Evolutionary conservation across 2,329 filamentous ascomycete species (phyloP).

Genomic region (Exophiala calicioides): DNA sequence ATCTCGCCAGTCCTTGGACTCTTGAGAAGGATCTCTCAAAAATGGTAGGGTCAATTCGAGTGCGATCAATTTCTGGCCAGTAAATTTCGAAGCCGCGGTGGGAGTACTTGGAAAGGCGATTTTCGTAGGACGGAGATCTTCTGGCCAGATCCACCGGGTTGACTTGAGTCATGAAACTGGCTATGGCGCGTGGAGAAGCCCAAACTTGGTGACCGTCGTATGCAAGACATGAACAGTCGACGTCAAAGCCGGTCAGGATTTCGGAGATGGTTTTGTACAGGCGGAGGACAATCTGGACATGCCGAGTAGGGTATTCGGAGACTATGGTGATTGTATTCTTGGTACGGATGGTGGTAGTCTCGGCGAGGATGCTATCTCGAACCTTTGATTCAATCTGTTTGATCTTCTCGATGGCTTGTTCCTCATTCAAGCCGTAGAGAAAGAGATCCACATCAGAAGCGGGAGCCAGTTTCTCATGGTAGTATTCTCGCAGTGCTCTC

Average conservation of each 20-base stretch:
- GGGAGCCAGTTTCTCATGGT: conserved; percentile 77
- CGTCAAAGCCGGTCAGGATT: conserved; percentile 84
- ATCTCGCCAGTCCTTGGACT: conserved; percentile 73
- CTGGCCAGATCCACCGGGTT: conserved; percentile 79
- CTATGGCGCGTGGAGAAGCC: conserved; percentile 72
- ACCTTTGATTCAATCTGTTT: conserved; percentile 75
- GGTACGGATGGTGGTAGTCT: conserved; percentile 80
- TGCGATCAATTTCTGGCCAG: conserved; percentile 73
- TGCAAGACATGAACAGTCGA: conserved; percentile 78
- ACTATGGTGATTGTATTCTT: conserved; percentile 87
- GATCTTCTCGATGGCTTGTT: conserved; percentile 79
- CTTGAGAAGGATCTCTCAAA: conserved; percentile 78
- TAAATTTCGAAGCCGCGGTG: conserved; percentile 82
- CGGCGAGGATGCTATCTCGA: conserved; percentile 74
- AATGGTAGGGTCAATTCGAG: conserved; percentile 79
- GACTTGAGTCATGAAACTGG: conserved; percentile 77
- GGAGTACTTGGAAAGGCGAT: conserved; percentile 80
- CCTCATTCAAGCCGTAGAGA: conserved; percentile 74
- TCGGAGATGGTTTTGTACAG: conserved; percentile 83
- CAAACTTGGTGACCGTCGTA: conserved; percentile 82
- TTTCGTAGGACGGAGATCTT: conserved; percentile 84
- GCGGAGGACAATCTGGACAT: conserved; percentile 82
- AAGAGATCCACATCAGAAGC: conserved; percentile 88
- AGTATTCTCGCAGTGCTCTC: conserved; percentile 62
- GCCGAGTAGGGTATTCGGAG: conserved; percentile 78